A percentile compares a stretch with the other conserved stretches of the same genome.
Evolutionary conservation across 1,139 yeast species (phyloP).

Genomic region (Yamadazyma diddensiae): DNA sequence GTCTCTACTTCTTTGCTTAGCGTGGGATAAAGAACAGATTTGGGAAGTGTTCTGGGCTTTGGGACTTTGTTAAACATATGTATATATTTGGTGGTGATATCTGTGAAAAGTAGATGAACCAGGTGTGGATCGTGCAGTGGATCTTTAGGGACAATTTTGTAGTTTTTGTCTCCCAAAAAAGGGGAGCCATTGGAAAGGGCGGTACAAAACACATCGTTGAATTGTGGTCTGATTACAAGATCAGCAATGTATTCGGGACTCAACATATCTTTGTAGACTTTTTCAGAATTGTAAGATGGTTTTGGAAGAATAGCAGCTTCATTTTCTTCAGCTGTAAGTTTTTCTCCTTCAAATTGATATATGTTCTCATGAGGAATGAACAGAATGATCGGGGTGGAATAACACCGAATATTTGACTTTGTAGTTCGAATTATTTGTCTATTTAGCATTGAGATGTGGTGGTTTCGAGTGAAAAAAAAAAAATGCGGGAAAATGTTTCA

Average conservation of each 20-base stretch:
- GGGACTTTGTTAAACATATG: constrained; percentile 24
- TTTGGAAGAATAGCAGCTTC: constrained; percentile 33
- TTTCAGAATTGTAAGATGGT: constrained; percentile 19
- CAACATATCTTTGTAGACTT: constrained; percentile 29
- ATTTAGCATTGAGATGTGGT: constrained; percentile 1
- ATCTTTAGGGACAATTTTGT: constrained; percentile 22
- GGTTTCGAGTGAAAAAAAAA: background rate
- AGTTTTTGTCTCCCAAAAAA: constrained; percentile 26
- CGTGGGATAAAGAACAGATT: constrained; percentile 7
- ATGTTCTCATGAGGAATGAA: constrained; percentile 33
- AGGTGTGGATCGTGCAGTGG: constrained; percentile 12
- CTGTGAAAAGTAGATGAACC: constrained; percentile 26
- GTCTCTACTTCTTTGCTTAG: constrained; percentile 6
- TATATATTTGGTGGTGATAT: constrained; percentile 30
- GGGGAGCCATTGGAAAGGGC: constrained; percentile 28
- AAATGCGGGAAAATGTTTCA: constrained; percentile 8
- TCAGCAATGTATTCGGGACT: constrained; percentile 38
- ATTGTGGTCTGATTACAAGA: constrained; percentile 23
- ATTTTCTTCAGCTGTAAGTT: constrained; percentile 28
- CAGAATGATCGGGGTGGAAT: constrained; percentile 17
- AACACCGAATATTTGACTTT: background rate
- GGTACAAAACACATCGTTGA: constrained; percentile 30
- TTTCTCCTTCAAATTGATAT: constrained; percentile 33
- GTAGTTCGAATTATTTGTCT: too few species aligned
- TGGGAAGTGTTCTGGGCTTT: constrained; percentile 11